Conservation (phyloP, 306 rosid genomes). For the Glycyrrhiza uralensis region DNA sequence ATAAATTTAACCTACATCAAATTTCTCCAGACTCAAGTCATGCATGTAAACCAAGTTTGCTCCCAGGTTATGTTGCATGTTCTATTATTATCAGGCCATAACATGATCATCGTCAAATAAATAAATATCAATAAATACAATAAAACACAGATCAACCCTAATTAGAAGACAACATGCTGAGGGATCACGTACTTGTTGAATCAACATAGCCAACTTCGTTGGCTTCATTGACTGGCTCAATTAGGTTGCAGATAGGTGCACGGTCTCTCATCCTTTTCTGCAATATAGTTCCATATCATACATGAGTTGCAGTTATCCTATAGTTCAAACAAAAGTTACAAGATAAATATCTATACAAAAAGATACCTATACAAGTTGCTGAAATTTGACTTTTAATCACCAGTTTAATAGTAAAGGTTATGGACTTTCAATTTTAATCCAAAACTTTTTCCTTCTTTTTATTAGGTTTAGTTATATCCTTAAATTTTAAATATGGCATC, state of each 20-base stretch:
- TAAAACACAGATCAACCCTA: constrained; percentile 5
- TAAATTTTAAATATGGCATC: not conserved
- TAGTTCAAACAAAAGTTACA: not conserved
- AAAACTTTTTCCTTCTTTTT: not conserved
- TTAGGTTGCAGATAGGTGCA: constrained; percentile 30
- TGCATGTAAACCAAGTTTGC: not conserved
- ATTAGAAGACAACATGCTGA: not conserved
- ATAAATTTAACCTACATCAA: not conserved
- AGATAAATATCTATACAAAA: constrained; percentile 7
- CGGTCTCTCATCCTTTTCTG: constrained; percentile 58
- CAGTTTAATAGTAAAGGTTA: not conserved
- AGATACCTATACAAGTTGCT: not conserved
- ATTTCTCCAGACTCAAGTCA: constrained; percentile 14
- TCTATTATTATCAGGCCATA: constrained; percentile 7
- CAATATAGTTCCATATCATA: constrained; percentile 26
- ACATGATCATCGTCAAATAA: not conserved
- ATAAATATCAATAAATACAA: not conserved
- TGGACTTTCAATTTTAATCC: not conserved
- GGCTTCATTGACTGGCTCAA: constrained; percentile 44
- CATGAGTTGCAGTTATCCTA: constrained; percentile 28
- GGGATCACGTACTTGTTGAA: constrained; percentile 49
- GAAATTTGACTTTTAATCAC: not conserved
- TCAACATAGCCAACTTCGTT: constrained; percentile 39
- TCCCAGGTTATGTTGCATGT: constrained; percentile 3
- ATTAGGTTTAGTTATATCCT: constrained; percentile 10